Percentiles rank a stretch among this genome's conserved stretches.
These are phyloP conservation scores for Suhomyces prunicola DNA, from an alignment of 805 yeast genomes.

Conservation along the genomic window DNA sequence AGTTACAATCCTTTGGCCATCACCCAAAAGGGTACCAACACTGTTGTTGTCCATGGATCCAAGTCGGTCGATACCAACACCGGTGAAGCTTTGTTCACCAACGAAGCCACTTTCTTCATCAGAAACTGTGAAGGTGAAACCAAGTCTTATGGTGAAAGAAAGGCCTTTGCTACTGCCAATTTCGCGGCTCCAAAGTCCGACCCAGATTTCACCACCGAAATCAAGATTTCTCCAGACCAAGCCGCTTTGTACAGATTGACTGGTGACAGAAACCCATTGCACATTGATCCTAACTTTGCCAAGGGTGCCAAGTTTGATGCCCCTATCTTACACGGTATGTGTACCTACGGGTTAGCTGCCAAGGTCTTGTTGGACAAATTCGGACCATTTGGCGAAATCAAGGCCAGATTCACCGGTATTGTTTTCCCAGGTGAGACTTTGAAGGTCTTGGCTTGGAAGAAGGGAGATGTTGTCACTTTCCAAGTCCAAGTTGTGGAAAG, in stretches of 20 bases:
- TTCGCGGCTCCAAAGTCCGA: conserved; percentile 57
- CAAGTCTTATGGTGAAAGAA: conserved; percentile 45
- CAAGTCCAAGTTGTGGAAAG: conserved; percentile 81
- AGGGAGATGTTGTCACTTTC: conserved; percentile 67
- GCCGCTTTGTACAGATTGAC: conserved; percentile 89
- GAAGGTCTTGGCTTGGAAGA: conserved; percentile 80
- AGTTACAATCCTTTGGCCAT: conserved; percentile 67
- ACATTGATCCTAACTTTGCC: conserved; percentile 90
- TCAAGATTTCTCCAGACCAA: conserved; percentile 62
- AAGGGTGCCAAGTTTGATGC: conserved; percentile 77
- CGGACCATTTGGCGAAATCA: conserved; percentile 80
- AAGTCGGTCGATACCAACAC: conserved; percentile 64
- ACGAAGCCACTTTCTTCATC: conserved; percentile 81
- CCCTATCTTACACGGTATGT: conserved; percentile 93
- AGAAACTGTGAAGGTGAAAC: conserved; percentile 67
- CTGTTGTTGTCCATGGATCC: conserved; percentile 70
- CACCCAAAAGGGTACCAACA: conserved; percentile 82
- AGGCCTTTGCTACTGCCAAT: conserved; percentile 57
- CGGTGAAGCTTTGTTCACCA: conserved; percentile 70
- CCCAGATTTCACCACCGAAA: conserved; percentile 65
- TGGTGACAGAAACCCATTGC: conserved; percentile 94
- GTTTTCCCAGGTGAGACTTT: conserved; percentile 95
- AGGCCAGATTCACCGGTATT: conserved; percentile 85
- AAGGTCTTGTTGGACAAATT: conserved; percentile 74
- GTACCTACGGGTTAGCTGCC: conserved; percentile 78